phyloP scores from a whole-genome alignment of 768 basidiomycete genomes.

The Tricholoma bakamatsutake region DNA sequence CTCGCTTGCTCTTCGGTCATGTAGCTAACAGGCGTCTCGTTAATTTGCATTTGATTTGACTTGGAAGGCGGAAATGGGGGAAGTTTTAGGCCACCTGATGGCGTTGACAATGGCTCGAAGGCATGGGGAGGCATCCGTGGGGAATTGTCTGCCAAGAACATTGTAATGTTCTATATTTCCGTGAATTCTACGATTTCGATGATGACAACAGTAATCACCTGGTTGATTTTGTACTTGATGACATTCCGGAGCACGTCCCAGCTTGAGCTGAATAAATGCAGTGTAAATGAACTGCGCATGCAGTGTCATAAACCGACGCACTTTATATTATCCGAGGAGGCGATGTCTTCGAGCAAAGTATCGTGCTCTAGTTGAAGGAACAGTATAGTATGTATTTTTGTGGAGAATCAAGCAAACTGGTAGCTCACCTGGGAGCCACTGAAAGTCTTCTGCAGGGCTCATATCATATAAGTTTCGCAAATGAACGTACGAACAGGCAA shows the following conservation, averaged over 20 bases:
- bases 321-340: constrained; percentile 60
- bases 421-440: constrained; percentile 48
- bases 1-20: constrained; percentile 59
- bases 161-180: constrained; percentile 39
- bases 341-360: constrained; percentile 51
- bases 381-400: neutral
- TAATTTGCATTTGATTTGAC: constrained; percentile 40
- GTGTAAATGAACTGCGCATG: constrained; percentile 8
- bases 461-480: neutral
- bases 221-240: constrained; percentile 64
- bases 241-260: constrained; percentile 67
- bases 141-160: constrained; percentile 39
- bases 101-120: constrained; percentile 38
- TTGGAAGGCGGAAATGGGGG: constrained; percentile 69
- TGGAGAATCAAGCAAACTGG: neutral
- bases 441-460: constrained; percentile 25
- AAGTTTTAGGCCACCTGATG: constrained; percentile 57
- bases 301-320: constrained; percentile 25
- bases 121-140: constrained; percentile 31
- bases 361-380: constrained; percentile 46
- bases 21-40: constrained; percentile 49
- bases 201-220: constrained; percentile 37
- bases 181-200: constrained; percentile 9
- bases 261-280: constrained; percentile 41
- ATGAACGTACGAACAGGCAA: too few relatives aligned